Conservation (phyloP, 139 green algal genomes). For the Coelastrella sp. region DNA sequence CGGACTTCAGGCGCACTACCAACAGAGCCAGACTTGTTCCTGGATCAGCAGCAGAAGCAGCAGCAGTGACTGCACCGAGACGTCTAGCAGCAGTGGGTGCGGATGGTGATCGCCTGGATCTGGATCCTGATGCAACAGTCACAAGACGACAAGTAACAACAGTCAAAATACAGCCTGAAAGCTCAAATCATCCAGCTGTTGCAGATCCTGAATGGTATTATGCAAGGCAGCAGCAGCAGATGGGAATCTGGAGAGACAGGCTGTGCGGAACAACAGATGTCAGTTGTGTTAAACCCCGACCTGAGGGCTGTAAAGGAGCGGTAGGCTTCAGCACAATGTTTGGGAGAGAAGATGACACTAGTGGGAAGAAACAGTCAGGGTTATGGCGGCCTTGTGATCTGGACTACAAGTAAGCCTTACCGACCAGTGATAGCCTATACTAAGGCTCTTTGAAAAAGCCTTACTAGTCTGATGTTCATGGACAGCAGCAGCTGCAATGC, state of each 20-base stretch:
- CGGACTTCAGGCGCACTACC: neutral
- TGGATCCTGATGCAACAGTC: conserved; percentile 17
- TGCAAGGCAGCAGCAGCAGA: neutral
- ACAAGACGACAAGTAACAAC: neutral
- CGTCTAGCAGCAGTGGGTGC: neutral
- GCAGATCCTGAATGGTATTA: neutral
- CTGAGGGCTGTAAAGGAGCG: neutral
- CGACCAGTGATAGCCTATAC: neutral
- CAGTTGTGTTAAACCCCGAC: neutral
- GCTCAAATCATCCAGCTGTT: neutral
- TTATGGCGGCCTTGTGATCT: neutral
- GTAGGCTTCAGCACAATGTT: conserved; percentile 8
- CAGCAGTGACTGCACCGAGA: neutral
- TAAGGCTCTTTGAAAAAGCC: neutral
- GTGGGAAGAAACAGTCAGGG: neutral
- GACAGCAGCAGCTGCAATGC: neutral
- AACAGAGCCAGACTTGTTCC: neutral
- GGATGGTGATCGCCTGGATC: neutral
- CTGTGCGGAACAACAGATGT: neutral
- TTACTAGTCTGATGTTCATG: neutral
- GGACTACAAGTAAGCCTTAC: conserved; percentile 10
- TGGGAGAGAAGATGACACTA: neutral
- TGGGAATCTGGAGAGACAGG: conserved; percentile 1
- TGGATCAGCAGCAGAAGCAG: neutral
- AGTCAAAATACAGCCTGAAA: neutral